Evolutionary conservation across 305 asterid genomes (phyloP).

Genomic region (Withania somnifera): DNA sequence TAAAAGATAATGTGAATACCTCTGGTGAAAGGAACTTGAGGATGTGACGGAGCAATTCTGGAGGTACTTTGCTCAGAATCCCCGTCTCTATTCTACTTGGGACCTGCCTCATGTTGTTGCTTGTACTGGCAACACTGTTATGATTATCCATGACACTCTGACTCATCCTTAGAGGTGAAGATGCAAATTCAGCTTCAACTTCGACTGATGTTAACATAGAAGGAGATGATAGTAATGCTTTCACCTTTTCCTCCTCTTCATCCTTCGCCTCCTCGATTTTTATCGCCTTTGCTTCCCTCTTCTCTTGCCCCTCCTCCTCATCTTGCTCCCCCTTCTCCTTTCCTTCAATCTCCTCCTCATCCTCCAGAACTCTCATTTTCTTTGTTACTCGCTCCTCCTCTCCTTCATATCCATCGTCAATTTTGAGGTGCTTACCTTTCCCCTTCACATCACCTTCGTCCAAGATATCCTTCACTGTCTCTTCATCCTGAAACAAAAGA

Average conservation of each 20-base stretch:
- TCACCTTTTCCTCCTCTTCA: slow-evolving; percentile 26
- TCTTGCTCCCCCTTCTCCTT: slow-evolving; percentile 40
- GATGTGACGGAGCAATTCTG: slow-evolving; percentile 78
- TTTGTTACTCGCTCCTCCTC: slow-evolving; percentile 38
- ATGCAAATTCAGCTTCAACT: slow-evolving; percentile 21
- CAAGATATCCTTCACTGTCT: slow-evolving; percentile 14
- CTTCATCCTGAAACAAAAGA: slow-evolving; percentile 38
- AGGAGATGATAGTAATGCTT: slow-evolving; percentile 10
- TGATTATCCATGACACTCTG: slow-evolving; percentile 7
- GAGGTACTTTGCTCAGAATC: slow-evolving; percentile 59
- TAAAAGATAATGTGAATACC: slow-evolving; percentile 26
- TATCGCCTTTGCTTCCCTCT: slow-evolving; percentile 49
- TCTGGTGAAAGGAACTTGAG: slow-evolving; percentile 93
- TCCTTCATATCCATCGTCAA: slow-evolving; percentile 16
- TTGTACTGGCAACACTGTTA: slow-evolving; percentile 13
- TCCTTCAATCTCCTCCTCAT: slow-evolving; percentile 38
- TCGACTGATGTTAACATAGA: slow-evolving; percentile 10
- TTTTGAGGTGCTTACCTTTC: not conserved
- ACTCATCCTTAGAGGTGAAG: slow-evolving; percentile 19
- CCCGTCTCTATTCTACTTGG: slow-evolving; percentile 60
- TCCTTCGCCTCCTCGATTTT: slow-evolving; percentile 41
- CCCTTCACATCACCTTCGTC: slow-evolving; percentile 5
- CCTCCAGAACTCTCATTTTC: slow-evolving; percentile 40
- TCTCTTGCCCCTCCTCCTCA: slow-evolving; percentile 42
- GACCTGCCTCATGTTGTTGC: slow-evolving; percentile 20